Evolutionary conservation across 164 flowering plant species (phyloP).

Genomic region (Kingdonia uniflora): DNA sequence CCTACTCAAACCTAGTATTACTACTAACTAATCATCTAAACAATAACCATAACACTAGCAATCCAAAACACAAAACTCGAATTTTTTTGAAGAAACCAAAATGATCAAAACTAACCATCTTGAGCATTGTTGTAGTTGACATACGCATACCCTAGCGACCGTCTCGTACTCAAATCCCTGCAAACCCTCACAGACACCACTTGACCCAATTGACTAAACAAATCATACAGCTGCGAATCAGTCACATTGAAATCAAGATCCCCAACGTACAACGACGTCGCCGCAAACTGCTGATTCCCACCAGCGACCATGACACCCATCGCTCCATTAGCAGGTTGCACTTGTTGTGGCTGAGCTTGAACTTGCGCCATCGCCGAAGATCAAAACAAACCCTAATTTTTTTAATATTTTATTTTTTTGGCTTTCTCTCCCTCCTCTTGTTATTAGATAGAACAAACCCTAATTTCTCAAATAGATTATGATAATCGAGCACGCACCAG

Average conservation of each 20-base stretch:
- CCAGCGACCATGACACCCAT: constrained; percentile 11
- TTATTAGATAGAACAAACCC: constrained; percentile 19
- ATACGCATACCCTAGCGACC: constrained; percentile 84
- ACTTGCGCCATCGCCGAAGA: constrained; percentile 55
- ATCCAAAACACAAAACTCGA: too few relatives aligned
- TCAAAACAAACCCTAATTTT: not conserved
- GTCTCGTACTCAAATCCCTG: constrained; percentile 54
- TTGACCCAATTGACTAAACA: constrained; percentile 57
- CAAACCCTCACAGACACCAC: constrained; percentile 87
- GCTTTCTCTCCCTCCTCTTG: constrained; percentile 23
- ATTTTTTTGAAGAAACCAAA: not conserved
- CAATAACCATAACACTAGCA: not conserved
- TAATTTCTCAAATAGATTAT: not conserved
- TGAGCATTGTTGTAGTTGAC: constrained; percentile 57
- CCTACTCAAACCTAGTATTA: too few relatives aligned
- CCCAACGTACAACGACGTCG: constrained; percentile 74
- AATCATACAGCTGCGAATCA: constrained; percentile 76
- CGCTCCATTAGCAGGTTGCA: constrained; percentile 25
- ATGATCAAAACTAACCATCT: constrained; percentile 54
- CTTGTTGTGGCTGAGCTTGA: constrained; percentile 36
- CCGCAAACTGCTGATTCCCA: constrained; percentile 17
- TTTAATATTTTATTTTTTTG: too few relatives aligned
- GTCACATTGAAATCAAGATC: constrained; percentile 63
- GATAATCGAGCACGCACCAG: not conserved
- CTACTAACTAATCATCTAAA: not conserved